Evolutionary conservation across 768 basidiomycete genomes (phyloP).

Genomic region (Pisolithus microcarpus): DNA sequence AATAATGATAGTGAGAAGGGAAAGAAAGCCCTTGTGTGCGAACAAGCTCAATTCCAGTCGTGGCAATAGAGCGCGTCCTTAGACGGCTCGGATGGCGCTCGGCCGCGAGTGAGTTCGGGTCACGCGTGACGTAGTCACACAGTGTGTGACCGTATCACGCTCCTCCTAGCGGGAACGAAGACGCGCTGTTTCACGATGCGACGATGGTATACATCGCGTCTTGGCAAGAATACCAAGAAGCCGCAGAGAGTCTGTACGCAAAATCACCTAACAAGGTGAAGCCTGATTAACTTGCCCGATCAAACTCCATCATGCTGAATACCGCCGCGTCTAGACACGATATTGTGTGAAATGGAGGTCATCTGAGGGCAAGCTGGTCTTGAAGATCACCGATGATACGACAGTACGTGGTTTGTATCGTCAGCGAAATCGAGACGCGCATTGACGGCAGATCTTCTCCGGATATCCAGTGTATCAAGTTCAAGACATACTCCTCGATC

Average conservation of each 20-base stretch:
- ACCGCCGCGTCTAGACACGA: constrained; percentile 50
- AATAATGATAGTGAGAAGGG: constrained; percentile 1
- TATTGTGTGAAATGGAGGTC: constrained; percentile 91
- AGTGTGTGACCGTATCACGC: constrained; percentile 8
- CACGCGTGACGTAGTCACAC: too few relatives aligned
- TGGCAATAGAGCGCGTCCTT: not conserved
- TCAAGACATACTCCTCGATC: constrained; percentile 90
- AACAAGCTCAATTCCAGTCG: not conserved
- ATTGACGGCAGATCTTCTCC: not conserved
- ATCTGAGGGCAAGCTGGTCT: constrained; percentile 76
- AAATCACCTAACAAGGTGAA: constrained; percentile 72
- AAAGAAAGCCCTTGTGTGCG: not conserved
- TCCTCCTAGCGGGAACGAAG: not conserved
- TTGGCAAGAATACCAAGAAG: constrained; percentile 88
- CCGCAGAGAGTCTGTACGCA: constrained; percentile 77
- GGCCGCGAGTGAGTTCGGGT: too few relatives aligned
- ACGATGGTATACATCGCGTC: constrained; percentile 84
- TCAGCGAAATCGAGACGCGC: not conserved
- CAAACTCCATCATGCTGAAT: not conserved
- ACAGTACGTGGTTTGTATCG: constrained; percentile 50
- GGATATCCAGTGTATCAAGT: constrained; percentile 76
- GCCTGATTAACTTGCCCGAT: constrained; percentile 1
- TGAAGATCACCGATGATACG: constrained; percentile 90
- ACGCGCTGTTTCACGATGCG: constrained; percentile 26
- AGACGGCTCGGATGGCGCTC: too few relatives aligned